Evolutionary conservation across 805 yeast genomes (phyloP), one percentile per base, ranked within the genome.

Genomic region (Ogataea angusta): DNA sequence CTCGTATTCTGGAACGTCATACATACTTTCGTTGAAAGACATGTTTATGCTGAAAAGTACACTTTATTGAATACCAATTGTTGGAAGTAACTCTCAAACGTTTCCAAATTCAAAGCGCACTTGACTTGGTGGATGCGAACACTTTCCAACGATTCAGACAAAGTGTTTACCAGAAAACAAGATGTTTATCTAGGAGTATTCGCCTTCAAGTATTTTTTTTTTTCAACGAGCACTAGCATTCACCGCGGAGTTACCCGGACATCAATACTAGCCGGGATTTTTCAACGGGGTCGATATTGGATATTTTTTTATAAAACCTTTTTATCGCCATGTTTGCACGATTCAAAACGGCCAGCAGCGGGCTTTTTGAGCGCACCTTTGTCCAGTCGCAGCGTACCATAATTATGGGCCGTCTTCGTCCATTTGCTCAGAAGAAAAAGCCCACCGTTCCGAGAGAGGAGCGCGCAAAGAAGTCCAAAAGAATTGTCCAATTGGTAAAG

Each of bases 1-100:
- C 49, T 75, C 82, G 53, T 83, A 90, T 61, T 80, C 58, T 33
- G 51, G 56, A 30, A 57, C 51, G 34, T 50, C 57, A 36, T 59
- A 59, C 34, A 52, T 47, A 9, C 41, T 56, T 18, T 53, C 47
- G 38, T 45, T 43, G 47, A 40, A 40, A 34, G 51, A 40, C 40
- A 50, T 42, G 54, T 45, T 49, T 21, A 22, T 36, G 35, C 37
- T 29, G 39, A 27, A 29, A 34, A 40, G 30, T 40, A 32, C 38
- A 40, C 38, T 40, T 29, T 22, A 19, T 30, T 34, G 38, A 40
- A 40, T 34, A 38, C 37, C 44, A 31, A 26, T 40, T 40, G 40
- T 34, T 36, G 37, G 44, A 35, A 40, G 31, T 40, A 16, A 28
- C 29, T 37, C 42, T 32, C 37, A 38, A 32, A 38, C 36, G 37